Conservation (phyloP, 2,329 filamentous ascomycete genomes). For the Penicillium paneum region DNA sequence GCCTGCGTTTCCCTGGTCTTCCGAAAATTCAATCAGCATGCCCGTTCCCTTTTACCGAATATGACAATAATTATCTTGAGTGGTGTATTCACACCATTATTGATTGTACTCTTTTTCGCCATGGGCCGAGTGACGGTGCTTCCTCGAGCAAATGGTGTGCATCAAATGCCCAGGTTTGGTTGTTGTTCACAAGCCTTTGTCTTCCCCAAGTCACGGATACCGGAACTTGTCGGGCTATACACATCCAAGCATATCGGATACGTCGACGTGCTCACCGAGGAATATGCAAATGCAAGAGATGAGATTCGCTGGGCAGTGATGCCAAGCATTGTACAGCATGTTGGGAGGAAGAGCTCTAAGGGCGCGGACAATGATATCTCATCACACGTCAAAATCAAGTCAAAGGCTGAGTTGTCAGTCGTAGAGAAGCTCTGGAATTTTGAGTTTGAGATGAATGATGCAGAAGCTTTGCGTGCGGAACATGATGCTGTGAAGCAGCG, state of each 20-base stretch:
- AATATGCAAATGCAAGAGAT: constrained; percentile 39
- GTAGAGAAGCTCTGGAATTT: not conserved
- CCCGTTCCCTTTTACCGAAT: not conserved
- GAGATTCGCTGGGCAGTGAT: constrained; percentile 43
- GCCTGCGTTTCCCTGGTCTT: not conserved
- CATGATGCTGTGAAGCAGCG: not conserved
- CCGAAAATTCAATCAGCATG: not conserved
- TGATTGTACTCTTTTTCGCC: not conserved
- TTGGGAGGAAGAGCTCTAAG: constrained; percentile 43
- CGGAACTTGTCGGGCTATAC: not conserved
- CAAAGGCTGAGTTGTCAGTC: not conserved
- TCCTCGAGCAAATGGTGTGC: not conserved
- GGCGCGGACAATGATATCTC: not conserved
- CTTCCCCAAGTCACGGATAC: not conserved
- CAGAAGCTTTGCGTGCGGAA: not conserved
- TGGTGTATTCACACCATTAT: not conserved
- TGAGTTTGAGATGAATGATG: not conserved
- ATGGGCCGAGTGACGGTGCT: not conserved
- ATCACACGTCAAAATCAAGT: not conserved
- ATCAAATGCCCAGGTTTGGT: not conserved
- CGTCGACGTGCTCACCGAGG: constrained; percentile 43
- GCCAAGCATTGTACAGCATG: constrained; percentile 46
- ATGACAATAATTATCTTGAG: not conserved
- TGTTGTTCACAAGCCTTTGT: not conserved
- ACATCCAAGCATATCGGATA: constrained; percentile 24